Evolutionary conservation across 202 grass and related monocot genomes (phyloP).

Genomic region (Setaria viridis): DNA sequence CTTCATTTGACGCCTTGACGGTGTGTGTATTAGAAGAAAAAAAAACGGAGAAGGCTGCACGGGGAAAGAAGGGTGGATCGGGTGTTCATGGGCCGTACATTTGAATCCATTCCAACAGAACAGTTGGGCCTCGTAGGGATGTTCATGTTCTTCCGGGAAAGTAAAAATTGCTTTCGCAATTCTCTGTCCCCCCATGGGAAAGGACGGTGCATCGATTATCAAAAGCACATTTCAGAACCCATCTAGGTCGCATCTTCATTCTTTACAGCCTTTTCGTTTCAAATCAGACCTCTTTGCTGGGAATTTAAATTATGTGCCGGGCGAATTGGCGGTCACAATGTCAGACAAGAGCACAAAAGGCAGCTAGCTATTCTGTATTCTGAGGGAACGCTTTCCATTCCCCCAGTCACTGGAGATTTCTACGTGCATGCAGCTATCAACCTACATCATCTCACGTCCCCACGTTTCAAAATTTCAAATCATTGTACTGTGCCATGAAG

Average conservation of each 20-base stretch:
- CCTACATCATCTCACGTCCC: neutral
- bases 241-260: neutral
- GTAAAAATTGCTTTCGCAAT: neutral
- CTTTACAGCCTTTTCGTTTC: neutral
- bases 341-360: neutral
- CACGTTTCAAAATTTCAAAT: slow-evolving; percentile 34
- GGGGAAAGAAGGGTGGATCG: neutral
- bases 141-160: neutral
- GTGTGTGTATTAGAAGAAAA: neutral
- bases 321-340: neutral
- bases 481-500: neutral
- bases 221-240: neutral
- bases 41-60: neutral
- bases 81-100: neutral
- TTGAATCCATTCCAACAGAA: neutral
- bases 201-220: neutral
- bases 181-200: neutral
- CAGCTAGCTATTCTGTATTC: neutral
- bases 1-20: neutral
- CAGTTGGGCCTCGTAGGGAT: neutral
- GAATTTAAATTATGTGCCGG: neutral
- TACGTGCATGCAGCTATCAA: neutral
- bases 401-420: neutral
- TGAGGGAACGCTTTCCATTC: neutral
- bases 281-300: neutral